A percentile compares a stretch with the other conserved stretches of the same genome.
Evolutionary conservation across 805 yeast species (phyloP).

Genomic region (Candida loeiensis): DNA sequence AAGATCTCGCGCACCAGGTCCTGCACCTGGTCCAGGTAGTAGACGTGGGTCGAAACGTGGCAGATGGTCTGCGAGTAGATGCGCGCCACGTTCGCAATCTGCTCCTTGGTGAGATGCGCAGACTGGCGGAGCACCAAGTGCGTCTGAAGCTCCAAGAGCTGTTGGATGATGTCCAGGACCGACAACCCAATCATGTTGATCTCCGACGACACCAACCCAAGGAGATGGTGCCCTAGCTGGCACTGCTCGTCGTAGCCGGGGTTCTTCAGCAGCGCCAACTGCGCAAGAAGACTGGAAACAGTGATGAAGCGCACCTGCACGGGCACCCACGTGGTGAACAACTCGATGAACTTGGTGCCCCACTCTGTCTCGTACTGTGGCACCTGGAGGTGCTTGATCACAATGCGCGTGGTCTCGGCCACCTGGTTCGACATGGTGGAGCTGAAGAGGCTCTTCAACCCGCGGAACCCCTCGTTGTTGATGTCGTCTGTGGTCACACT

Average conservation of each 20-base stretch:
- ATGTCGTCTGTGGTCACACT: conserved; percentile 37
- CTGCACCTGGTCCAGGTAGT: conserved; percentile 80
- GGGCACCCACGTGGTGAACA: conserved; percentile 74
- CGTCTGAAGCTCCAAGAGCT: conserved; percentile 50
- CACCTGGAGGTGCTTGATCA: conserved; percentile 40
- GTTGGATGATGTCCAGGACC: conserved; percentile 71
- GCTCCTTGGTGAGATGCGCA: conserved; percentile 16
- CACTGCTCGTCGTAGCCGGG: conserved; percentile 24
- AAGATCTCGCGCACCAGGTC: conserved; percentile 75
- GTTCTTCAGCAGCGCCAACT: conserved; percentile 19
- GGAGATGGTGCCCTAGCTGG: conserved; percentile 43
- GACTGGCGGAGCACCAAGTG: conserved; percentile 25
- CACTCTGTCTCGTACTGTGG: conserved; percentile 35
- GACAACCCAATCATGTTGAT: conserved; percentile 87
- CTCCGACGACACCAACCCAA: conserved; percentile 66
- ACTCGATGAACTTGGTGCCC: conserved; percentile 56
- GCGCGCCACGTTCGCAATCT: conserved; percentile 31
- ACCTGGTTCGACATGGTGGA: conserved; percentile 62
- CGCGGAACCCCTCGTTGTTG: conserved; percentile 42
- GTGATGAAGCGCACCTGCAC: conserved; percentile 72
- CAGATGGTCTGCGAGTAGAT: conserved; percentile 58
- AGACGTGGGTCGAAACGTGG: conserved; percentile 70
- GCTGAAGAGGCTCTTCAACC: conserved; percentile 60
- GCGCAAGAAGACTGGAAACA: conserved; percentile 42
- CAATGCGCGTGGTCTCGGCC: conserved; percentile 49